Evolutionary conservation across 2,329 filamentous ascomycete genomes (phyloP).

Genomic region (Septoria petroselini): DNA sequence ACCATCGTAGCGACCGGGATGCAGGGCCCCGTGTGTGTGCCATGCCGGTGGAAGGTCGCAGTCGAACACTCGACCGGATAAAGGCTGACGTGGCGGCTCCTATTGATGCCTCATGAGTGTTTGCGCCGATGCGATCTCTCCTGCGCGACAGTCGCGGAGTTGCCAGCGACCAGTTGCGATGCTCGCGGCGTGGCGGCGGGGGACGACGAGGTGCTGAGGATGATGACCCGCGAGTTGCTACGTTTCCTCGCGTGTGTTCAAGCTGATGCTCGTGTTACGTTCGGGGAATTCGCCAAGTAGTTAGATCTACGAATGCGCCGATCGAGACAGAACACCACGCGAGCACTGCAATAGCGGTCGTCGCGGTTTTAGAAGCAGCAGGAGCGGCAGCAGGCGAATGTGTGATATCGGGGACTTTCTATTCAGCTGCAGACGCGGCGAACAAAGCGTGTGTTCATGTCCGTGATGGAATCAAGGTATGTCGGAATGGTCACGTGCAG

Average conservation of each 20-base stretch:
- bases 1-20: conserved; percentile 17
- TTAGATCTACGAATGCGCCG: conserved; percentile 6
- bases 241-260: conserved; percentile 1
- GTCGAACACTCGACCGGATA: background rate
- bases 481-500: background rate
- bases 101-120: conserved; percentile 18
- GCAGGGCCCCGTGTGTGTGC: conserved; percentile 15
- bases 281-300: too few species aligned
- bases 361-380: too few species aligned
- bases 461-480: background rate
- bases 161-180: background rate
- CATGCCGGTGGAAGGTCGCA: conserved; percentile 17
- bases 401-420: conserved; percentile 4
- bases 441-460: conserved; percentile 18
- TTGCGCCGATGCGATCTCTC: background rate
- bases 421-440: conserved; percentile 21
- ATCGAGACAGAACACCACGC: conserved; percentile 4
- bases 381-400: background rate
- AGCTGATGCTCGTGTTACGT: too few species aligned
- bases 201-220: background rate
- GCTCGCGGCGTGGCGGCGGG: background rate
- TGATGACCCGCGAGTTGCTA: conserved; percentile 1
- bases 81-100: conserved; percentile 22
- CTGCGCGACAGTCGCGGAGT: background rate
- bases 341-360: too few species aligned